Evolutionary conservation across 495 filamentous ascomycete species (phyloP).

Genomic region (Aspergillus olivimuriae): DNA sequence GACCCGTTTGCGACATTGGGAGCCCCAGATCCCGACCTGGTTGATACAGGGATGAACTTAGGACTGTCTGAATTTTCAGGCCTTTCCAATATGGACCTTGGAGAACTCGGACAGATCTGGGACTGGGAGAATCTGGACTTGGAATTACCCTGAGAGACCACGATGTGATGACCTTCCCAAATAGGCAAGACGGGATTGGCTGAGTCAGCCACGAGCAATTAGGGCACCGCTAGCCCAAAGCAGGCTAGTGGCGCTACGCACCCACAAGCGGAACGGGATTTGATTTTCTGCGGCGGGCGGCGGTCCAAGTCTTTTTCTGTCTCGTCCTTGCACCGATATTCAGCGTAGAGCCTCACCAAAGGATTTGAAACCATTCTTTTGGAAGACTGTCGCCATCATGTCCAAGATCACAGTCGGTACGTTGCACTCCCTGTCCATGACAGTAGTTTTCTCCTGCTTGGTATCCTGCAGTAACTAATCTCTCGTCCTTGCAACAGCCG

Average conservation of each 20-base stretch:
- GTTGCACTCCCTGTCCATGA: conserved; percentile 20
- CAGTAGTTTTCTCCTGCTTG: background rate
- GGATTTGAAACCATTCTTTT: conserved; percentile 48
- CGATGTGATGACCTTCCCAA: conserved; percentile 33
- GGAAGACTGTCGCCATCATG: conserved; percentile 63
- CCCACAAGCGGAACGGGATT: conserved; percentile 45
- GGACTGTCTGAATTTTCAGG: too few species aligned
- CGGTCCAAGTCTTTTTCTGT: conserved; percentile 14
- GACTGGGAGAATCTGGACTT: too few species aligned
- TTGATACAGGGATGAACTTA: too few species aligned
- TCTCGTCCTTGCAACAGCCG: conserved; percentile 51
- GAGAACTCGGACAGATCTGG: too few species aligned
- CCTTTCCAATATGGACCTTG: too few species aligned
- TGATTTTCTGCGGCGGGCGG: conserved; percentile 16
- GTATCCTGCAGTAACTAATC: conserved; percentile 21
- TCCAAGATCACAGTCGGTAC: conserved; percentile 84
- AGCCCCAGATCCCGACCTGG: too few species aligned
- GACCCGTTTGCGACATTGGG: too few species aligned
- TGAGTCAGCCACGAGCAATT: conserved; percentile 20
- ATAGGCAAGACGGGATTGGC: conserved; percentile 13
- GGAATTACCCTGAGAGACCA: too few species aligned
- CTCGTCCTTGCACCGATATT: conserved; percentile 25
- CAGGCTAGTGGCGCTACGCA: conserved; percentile 24
- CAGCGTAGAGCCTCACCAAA: conserved; percentile 66
- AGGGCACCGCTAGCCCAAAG: conserved; percentile 32